Conservation (phyloP, 306 rosid species). For the Notholithocarpus densiflorus region DNA sequence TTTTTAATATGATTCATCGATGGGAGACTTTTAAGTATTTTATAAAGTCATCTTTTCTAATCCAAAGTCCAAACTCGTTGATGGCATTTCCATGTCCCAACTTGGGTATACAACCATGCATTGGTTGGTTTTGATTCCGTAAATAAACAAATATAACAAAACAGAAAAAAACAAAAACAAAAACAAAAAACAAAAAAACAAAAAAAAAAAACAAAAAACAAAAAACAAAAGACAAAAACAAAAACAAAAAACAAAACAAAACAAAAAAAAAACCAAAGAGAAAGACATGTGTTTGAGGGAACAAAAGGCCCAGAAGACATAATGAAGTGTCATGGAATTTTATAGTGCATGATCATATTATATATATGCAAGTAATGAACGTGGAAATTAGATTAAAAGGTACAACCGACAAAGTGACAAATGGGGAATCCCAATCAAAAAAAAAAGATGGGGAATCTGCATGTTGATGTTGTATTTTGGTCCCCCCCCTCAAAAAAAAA, state of each 20-base stretch:
- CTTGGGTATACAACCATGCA: neutral
- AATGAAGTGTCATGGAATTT: conserved; percentile 25
- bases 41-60: neutral
- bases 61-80: neutral
- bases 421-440: conserved; percentile 19
- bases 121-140: neutral
- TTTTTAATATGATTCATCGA: neutral
- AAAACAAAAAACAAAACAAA: neutral
- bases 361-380: neutral
- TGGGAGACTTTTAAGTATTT: neutral
- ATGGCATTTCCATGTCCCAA: no score
- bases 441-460: conserved; percentile 19
- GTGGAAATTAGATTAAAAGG: conserved; percentile 13
- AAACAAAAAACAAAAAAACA: neutral
- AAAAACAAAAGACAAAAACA: neutral
- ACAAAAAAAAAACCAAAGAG: neutral
- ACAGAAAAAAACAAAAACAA: neutral
- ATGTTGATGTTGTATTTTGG: conserved; percentile 19
- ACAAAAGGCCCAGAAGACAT: conserved; percentile 1
- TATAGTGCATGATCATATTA: conserved; percentile 8
- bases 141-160: neutral
- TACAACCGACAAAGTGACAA: conserved; percentile 23
- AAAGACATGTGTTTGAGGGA: neutral
- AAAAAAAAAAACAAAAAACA: neutral
- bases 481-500: no score